phyloP scores from a whole-genome alignment of 2,329 filamentous ascomycete genomes.

The Fusarium oligoseptatum region DNA sequence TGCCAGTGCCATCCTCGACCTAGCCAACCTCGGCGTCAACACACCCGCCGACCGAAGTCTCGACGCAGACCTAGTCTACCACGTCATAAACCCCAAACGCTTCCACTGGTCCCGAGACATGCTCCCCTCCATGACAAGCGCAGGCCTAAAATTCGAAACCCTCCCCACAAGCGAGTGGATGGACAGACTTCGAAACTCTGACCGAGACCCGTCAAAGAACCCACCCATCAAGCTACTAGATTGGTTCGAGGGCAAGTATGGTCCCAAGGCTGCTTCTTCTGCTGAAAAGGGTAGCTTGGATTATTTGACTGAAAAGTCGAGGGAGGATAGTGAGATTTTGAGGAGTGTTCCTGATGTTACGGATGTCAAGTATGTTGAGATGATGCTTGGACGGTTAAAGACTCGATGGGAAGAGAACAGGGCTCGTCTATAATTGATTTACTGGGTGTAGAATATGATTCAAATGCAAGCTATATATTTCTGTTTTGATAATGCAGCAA shows the following conservation, averaged over 20 bases:
- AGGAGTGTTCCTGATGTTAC: slow-evolving; percentile 37
- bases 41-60: neutral
- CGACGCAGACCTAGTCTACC: slow-evolving; percentile 35
- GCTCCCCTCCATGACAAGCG: slow-evolving; percentile 60
- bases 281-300: slow-evolving; percentile 26
- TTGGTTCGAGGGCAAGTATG: slow-evolving; percentile 59
- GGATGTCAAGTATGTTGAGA: slow-evolving; percentile 25
- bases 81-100: slow-evolving; percentile 33
- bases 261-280: slow-evolving; percentile 22
- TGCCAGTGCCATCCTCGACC: slow-evolving; percentile 31
- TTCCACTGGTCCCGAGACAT: slow-evolving; percentile 66
- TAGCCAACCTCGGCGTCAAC: slow-evolving; percentile 12
- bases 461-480: neutral
- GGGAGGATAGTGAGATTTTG: slow-evolving; percentile 31
- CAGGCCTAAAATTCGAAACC: slow-evolving; percentile 60
- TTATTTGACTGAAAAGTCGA: slow-evolving; percentile 30
- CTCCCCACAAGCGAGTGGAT: slow-evolving; percentile 61
- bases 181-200: slow-evolving; percentile 56
- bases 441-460: neutral
- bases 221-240: slow-evolving; percentile 66
- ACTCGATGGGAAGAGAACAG: slow-evolving; percentile 9
- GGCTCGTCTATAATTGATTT: neutral
- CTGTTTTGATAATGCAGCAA: neutral
- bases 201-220: slow-evolving; percentile 60
- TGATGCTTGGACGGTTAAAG: slow-evolving; percentile 26